Percentiles rank a stretch among this genome's conserved stretches.
These are phyloP conservation scores for Pulveroboletus sp. DNA, from an alignment of 768 basidiomycete genomes.

Conservation along the genomic window DNA sequence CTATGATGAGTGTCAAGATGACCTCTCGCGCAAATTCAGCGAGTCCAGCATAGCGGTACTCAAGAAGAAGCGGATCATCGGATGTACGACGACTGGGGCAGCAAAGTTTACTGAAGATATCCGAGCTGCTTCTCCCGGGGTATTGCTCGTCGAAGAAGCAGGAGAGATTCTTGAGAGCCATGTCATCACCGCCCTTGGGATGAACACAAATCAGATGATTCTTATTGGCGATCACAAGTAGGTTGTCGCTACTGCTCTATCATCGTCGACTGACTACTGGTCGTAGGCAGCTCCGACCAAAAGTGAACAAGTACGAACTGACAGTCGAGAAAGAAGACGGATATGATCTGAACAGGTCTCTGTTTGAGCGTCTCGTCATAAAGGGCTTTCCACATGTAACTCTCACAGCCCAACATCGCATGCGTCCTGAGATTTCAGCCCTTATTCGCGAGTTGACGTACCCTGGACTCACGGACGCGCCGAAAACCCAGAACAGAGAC, in stretches of 20 bases:
- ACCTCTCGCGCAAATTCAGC: slow-evolving; percentile 34
- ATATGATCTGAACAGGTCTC: slow-evolving; percentile 59
- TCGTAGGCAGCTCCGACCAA: slow-evolving; percentile 63
- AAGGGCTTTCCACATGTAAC: slow-evolving; percentile 58
- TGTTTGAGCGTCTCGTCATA: slow-evolving; percentile 65
- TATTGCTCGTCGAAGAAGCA: slow-evolving; percentile 67
- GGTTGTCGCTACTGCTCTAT: slow-evolving; percentile 13
- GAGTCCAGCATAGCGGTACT: slow-evolving; percentile 35
- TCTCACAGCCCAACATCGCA: slow-evolving; percentile 58
- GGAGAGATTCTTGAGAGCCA: slow-evolving; percentile 72
- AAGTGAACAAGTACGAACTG: slow-evolving; percentile 59
- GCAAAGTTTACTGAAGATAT: slow-evolving; percentile 53
- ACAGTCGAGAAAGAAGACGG: slow-evolving; percentile 67
- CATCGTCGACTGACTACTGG: not conserved
- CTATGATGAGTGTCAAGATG: slow-evolving; percentile 38
- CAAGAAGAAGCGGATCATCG: slow-evolving; percentile 50
- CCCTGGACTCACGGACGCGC: slow-evolving; percentile 55
- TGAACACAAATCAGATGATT: slow-evolving; percentile 47
- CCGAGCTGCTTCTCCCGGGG: slow-evolving; percentile 41
- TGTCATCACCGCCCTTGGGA: slow-evolving; percentile 51
- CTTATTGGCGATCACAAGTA: slow-evolving; percentile 74
- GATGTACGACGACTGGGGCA: slow-evolving; percentile 65
- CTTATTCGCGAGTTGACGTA: slow-evolving; percentile 62
- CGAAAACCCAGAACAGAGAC: slow-evolving; percentile 44
- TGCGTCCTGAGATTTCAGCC: slow-evolving; percentile 68